Evolutionary conservation across 2,329 filamentous ascomycete genomes (phyloP), one percentile per base, ranked within the genome.

Genomic region (Chaetomiaceae sp.): DNA sequence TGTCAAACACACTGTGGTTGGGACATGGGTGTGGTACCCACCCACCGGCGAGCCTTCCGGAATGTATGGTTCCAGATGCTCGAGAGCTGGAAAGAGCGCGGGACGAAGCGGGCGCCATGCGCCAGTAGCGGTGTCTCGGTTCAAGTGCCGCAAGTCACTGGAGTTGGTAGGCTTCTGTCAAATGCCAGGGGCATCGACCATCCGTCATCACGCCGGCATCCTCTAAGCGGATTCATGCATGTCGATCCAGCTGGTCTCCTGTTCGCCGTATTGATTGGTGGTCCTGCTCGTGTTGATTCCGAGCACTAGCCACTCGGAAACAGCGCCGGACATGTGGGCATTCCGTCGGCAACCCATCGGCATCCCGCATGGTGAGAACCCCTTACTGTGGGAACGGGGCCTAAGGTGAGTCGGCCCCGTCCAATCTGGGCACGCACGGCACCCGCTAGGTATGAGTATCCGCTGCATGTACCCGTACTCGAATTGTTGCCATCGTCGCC

Each of bases 401-500:
- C 13, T 6, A 20, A n/a, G 38, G 14, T 32, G 29, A 29, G 27
- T 5, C 21, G 30, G 10, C 14, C 41, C 13, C 20, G 32, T 41
- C 42, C 30, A 43, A 44, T 48, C 48, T 25, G 30, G 16, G 43
- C 38, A 8, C 37, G 43, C n/a, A n/a, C 13, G 32, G 1, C 30
- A 23, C 8, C 33, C 9, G 40, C 34, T 21, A 20, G 42, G 13
- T 23, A 34, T 14, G 14, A 30, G n/a, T 9, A 14, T 14, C 10
- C 20, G 32, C 34, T 55, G 53, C 45, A 52, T 46, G 44, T 20
- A 51, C 37, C 53, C 53, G 53, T 25, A 5, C 5, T 29, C 23
- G 21, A 49, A 6, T 18, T 34, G 32, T 16, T n/a, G 34, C 29
- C 44, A 34, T 46, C 11, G 49, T 27, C 16, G 33, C 45, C 44